Evolutionary conservation across 768 basidiomycete genomes (phyloP).

Genomic region (Amanita pallidorosea): DNA sequence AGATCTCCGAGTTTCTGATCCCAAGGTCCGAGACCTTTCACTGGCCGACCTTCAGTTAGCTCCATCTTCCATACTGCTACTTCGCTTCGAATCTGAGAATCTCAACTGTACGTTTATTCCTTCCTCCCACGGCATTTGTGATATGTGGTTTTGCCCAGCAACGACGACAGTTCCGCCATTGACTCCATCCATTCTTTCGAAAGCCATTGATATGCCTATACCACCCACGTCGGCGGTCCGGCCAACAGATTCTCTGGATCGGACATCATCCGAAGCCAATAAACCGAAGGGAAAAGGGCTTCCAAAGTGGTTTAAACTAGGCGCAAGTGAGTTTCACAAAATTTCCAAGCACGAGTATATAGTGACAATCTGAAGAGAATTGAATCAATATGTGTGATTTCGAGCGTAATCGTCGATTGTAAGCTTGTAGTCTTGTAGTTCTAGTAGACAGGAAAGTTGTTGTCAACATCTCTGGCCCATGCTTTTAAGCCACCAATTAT

Average conservation of each 20-base stretch:
- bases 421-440: not conserved
- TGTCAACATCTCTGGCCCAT: slow-evolving; percentile 71
- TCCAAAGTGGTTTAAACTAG: slow-evolving; percentile 74
- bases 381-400: not conserved
- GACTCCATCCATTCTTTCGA: slow-evolving; percentile 37
- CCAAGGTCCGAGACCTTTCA: slow-evolving; percentile 53
- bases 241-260: slow-evolving; percentile 6
- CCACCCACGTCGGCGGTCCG: slow-evolving; percentile 27
- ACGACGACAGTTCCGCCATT: slow-evolving; percentile 55
- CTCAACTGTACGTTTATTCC: slow-evolving; percentile 46
- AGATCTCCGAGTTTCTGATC: slow-evolving; percentile 77
- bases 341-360: not conserved
- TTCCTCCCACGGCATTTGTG: not conserved
- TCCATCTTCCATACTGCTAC: slow-evolving; percentile 67
- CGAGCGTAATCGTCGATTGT: slow-evolving; percentile 3
- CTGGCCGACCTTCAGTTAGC: slow-evolving; percentile 65
- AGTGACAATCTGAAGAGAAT: not conserved
- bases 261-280: not conserved
- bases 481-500: slow-evolving; percentile 74
- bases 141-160: slow-evolving; percentile 25
- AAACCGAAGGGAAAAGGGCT: slow-evolving; percentile 39
- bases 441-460: slow-evolving; percentile 73
- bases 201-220: slow-evolving; percentile 56
- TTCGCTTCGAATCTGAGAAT: slow-evolving; percentile 64
- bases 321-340: slow-evolving; percentile 34